Evolutionary conservation across 441 rosid species (phyloP).

Genomic region (Arabidopsis hybrid): DNA sequence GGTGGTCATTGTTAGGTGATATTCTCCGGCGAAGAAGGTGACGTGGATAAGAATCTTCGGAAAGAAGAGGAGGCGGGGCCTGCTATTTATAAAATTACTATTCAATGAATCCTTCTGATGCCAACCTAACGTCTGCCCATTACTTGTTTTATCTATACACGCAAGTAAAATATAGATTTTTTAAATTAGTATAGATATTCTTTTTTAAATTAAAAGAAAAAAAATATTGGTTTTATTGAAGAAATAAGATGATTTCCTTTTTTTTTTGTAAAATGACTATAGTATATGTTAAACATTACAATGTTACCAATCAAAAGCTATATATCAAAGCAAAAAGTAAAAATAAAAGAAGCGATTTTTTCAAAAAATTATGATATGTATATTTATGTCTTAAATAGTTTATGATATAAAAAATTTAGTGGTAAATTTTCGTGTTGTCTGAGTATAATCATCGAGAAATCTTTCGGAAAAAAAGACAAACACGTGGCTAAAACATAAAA

Average conservation of each 20-base stretch:
- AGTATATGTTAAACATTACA: too few species aligned
- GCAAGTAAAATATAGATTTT: constrained; percentile 1
- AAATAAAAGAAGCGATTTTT: too few species aligned
- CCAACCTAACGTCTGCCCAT: constrained; percentile 22
- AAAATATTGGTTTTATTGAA: too few species aligned
- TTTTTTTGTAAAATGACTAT: too few species aligned
- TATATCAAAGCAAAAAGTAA: too few species aligned
- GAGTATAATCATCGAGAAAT: background rate
- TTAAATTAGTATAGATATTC: background rate
- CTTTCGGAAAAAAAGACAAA: background rate
- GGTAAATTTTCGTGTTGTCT: background rate
- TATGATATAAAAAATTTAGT: background rate
- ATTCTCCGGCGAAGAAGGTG: constrained; percentile 15
- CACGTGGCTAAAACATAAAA: background rate
- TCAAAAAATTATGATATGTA: background rate
- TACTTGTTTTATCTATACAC: constrained; percentile 25
- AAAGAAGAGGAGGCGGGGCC: background rate
- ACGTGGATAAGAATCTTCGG: constrained; percentile 27
- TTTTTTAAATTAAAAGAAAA: background rate
- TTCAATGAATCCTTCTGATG: constrained; percentile 26
- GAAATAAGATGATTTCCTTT: too few species aligned
- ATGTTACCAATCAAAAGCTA: too few species aligned
- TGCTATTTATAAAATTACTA: constrained; percentile 17
- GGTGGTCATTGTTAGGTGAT: constrained; percentile 32
- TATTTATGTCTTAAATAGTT: background rate